Base-by-base conservation (phyloP, 1,139 yeast genomes). In the Nakaseomyces glabratus region DNA sequence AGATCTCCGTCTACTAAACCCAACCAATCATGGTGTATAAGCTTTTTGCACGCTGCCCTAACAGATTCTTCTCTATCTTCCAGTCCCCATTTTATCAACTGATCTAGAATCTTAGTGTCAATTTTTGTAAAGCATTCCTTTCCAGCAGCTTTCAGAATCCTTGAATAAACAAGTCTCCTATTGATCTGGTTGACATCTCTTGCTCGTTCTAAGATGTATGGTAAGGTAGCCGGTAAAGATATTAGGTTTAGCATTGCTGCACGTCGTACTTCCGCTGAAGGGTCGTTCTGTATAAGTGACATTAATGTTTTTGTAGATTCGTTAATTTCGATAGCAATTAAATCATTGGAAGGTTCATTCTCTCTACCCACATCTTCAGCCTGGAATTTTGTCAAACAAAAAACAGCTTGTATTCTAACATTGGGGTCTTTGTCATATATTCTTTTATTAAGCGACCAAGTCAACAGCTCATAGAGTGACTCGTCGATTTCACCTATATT, bases 191-290 rank as follows among this genome's bases (percentile, higher is more conserved):
- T 82, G 2, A 66, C 64, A 57, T 90, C 98, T 40, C 94, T 69
- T 0, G 94, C 94, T 42, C 97, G 68, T 49, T 82, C 93, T 31
- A 86, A 61, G 1, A 86, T 61, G 40, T 66, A 69, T 19, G 75
- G 61, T 0, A 88, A 23, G 5, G 24, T 79, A 1, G 53, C 46
- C 9, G 60, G 52, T 32, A 69, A 71, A 47, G 76, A 77, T 15
- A 69, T 71, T 24, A 88, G 55, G 51, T 85, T 82, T 32, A 81
- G 61, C 47, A 86, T 60, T 1, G 90, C 93, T 0, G 94, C 86
- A 36, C 95, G 66, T 46, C 98, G 69, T 1, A 88, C 95, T 45
- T 90, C 98, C 0, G 95, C 77, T 47, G 79, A 78, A 2, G 85
- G 73, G 57, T 90, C 98, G 51, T 79, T 73, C 48, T 76, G 79